Evolutionary conservation across 2,329 filamentous ascomycete genomes (phyloP).

Genomic region (Sphaerulina vaccinii): DNA sequence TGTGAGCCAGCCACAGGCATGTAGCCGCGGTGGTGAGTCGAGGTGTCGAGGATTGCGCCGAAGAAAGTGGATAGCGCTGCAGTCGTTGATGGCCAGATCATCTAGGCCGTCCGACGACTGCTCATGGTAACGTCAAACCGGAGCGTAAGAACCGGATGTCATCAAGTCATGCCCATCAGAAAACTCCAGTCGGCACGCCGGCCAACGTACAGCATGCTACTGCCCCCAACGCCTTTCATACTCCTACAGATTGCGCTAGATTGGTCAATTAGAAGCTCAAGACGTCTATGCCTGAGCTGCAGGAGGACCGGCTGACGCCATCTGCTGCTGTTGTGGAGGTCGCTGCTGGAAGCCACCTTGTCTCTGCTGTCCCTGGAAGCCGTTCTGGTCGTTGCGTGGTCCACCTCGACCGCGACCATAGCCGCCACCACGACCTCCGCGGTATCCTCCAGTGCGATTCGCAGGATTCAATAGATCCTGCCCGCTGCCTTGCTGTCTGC

Average conservation of each 20-base stretch:
- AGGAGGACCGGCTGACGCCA: conserved; percentile 31
- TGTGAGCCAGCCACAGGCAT: conserved; percentile 15
- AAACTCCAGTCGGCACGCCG: conserved; percentile 32
- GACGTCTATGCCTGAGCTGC: conserved; percentile 32
- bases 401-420: conserved; percentile 34
- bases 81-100: conserved; percentile 18
- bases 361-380: conserved; percentile 33
- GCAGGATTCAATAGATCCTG: conserved; percentile 37
- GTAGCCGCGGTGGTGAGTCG: conserved; percentile 15
- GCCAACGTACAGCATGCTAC: conserved; percentile 26
- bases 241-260: conserved; percentile 28
- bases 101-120: conserved; percentile 16
- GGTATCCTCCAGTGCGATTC: conserved; percentile 34
- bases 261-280: conserved; percentile 18
- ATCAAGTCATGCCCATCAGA: conserved; percentile 31
- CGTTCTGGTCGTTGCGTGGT: conserved; percentile 35
- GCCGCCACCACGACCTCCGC: conserved; percentile 36
- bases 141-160: conserved; percentile 34
- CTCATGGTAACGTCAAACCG: conserved; percentile 25
- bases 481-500: conserved; percentile 38
- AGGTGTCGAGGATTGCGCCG: conserved; percentile 18
- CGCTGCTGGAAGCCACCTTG: conserved; percentile 34
- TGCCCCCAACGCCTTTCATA: conserved; percentile 25
- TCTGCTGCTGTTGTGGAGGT: conserved; percentile 33
- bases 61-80: conserved; percentile 18